phyloP scores from a whole-genome alignment of 441 rosid species.

The Erodium texanum region DNA sequence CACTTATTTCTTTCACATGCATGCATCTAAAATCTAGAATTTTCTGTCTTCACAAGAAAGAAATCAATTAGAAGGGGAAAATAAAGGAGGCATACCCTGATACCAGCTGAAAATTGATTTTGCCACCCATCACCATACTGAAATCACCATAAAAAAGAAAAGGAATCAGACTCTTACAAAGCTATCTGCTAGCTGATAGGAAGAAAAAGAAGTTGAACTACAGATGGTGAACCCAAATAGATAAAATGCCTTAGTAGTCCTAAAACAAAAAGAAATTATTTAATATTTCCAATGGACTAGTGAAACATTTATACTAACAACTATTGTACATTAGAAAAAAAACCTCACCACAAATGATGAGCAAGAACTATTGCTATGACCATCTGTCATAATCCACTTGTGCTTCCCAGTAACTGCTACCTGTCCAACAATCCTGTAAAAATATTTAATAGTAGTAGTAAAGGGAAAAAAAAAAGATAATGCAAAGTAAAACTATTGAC shows the following conservation, averaged over 20 bases:
- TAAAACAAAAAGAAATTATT: slow-evolving; percentile 2
- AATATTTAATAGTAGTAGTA: not conserved
- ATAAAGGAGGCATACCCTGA: slow-evolving; percentile 44
- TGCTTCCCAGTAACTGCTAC: slow-evolving; percentile 76
- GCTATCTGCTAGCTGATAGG: not conserved
- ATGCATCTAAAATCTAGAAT: not conserved
- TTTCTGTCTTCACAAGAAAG: not conserved
- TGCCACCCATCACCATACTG: slow-evolving; percentile 70
- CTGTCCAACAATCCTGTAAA: slow-evolving; percentile 71
- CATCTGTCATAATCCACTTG: slow-evolving; percentile 62
- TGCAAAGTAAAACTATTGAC: slow-evolving; percentile 4
- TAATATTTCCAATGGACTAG: not conserved
- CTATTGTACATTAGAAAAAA: slow-evolving; percentile 13
- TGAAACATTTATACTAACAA: not conserved
- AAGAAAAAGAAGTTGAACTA: no score
- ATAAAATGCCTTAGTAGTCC: not conserved
- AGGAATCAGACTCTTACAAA: not conserved
- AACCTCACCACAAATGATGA: slow-evolving; percentile 58
- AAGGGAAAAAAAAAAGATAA: not conserved
- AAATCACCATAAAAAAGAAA: slow-evolving; percentile 13
- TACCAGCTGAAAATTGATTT: slow-evolving; percentile 69
- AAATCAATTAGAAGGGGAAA: not conserved
- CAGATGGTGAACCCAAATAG: not conserved
- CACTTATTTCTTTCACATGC: not conserved
- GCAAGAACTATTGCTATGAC: slow-evolving; percentile 32